Evolutionary conservation across 371 early-diverging fungal species (phyloP).

Genomic region (Rhizopus microsporus): DNA sequence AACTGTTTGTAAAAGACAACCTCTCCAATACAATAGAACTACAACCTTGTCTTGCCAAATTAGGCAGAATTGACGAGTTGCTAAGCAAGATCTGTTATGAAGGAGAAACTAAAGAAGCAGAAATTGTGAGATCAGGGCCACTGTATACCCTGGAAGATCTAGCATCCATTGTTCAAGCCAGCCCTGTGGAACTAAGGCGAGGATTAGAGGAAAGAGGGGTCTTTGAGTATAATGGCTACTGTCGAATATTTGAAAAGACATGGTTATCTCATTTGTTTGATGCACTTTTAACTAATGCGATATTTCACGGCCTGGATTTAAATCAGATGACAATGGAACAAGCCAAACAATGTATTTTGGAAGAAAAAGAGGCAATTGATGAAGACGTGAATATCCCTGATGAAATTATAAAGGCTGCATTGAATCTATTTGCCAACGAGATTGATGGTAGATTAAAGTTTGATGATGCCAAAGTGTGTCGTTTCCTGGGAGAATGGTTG

Average conservation of each 20-base stretch:
- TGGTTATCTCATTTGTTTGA: constrained; percentile 40
- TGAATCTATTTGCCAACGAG: constrained; percentile 25
- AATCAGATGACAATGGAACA: constrained; percentile 20
- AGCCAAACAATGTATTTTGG: constrained; percentile 28
- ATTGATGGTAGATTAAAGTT: constrained; percentile 12
- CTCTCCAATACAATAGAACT: constrained; percentile 48
- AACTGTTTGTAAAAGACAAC: constrained; percentile 31
- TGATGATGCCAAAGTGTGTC: constrained; percentile 35
- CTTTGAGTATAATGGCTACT: constrained; percentile 43
- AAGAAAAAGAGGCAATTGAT: constrained; percentile 19
- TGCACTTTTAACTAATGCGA: constrained; percentile 34
- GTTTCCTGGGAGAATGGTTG: constrained; percentile 43
- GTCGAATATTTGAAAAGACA: constrained; percentile 34
- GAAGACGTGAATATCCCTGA: constrained; percentile 33
- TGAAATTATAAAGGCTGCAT: constrained; percentile 28
- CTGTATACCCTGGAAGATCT: constrained; percentile 36
- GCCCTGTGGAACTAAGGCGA: constrained; percentile 42
- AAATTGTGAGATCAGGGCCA: constrained; percentile 7
- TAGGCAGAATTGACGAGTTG: constrained; percentile 38
- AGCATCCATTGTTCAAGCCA: constrained; percentile 53
- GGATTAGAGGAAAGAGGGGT: constrained; percentile 43
- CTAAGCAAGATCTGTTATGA: constrained; percentile 36
- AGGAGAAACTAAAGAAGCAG: constrained; percentile 39
- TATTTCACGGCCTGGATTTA: constrained; percentile 28
- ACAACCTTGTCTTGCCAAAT: constrained; percentile 40